These are phyloP conservation scores for Oenanthe javanica DNA, from an alignment of 140 eudicot species.

Conservation along the genomic window DNA sequence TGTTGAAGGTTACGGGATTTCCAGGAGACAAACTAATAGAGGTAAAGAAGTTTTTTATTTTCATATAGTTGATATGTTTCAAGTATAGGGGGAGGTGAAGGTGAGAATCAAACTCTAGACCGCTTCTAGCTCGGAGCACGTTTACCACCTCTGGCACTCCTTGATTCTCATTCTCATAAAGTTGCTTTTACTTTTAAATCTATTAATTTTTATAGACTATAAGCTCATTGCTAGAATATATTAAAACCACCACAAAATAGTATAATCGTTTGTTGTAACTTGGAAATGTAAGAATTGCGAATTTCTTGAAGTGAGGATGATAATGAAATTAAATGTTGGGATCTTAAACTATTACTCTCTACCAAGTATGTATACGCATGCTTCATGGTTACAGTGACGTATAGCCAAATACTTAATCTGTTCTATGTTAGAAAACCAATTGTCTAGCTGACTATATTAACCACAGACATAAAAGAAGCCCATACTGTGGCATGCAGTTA, in stretches of 20 bases:
- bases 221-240: not conserved
- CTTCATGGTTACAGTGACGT: not conserved
- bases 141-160: not conserved
- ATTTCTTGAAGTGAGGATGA: not conserved
- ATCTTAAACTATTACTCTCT: not conserved
- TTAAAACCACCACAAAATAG: not conserved
- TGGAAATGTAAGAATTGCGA: not conserved
- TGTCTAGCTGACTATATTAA: not conserved
- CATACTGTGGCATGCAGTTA: not conserved
- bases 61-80: not conserved
- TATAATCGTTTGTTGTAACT: not conserved
- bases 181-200: not conserved
- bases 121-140: not conserved
- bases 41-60: slow-evolving; percentile 21
- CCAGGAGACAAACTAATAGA: slow-evolving; percentile 44
- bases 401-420: not conserved
- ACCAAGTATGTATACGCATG: not conserved
- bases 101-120: not conserved
- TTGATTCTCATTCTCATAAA: not conserved
- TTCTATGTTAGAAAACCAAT: not conserved
- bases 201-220: not conserved
- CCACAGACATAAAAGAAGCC: not conserved
- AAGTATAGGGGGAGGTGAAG: not conserved
- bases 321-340: not conserved
- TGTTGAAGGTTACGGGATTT: slow-evolving; percentile 48